A percentile compares a stretch with the other conserved stretches of the same genome.
These are phyloP conservation scores for Beauveria caledonica DNA, from an alignment of 2,329 filamentous ascomycete species.

Conservation along the genomic window DNA sequence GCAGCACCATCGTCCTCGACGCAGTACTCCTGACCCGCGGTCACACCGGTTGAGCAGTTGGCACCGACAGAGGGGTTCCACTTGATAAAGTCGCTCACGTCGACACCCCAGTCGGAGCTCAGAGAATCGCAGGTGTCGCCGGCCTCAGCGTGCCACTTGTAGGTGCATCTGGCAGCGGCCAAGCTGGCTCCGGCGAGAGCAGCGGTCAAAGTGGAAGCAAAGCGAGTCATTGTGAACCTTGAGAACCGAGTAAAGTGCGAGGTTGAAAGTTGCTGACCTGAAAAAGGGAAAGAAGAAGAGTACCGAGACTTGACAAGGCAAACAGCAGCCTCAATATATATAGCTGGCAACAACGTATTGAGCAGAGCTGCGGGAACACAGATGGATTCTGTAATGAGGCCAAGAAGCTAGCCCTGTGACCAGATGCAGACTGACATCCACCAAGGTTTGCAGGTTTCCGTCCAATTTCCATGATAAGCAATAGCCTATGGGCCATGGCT, in stretches of 20 bases:
- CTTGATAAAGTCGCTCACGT: slow-evolving; percentile 15
- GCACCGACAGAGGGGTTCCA: slow-evolving; percentile 19
- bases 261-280: background rate
- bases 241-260: background rate
- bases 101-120: slow-evolving; percentile 17
- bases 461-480: background rate
- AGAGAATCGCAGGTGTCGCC: slow-evolving; percentile 22
- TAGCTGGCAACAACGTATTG: background rate
- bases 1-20: slow-evolving; percentile 9
- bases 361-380: background rate
- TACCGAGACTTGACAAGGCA: background rate
- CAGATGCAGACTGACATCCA: background rate
- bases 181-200: slow-evolving; percentile 8
- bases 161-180: slow-evolving; percentile 10
- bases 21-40: slow-evolving; percentile 13
- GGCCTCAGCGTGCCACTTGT: slow-evolving; percentile 6
- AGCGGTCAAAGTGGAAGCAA: background rate
- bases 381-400: background rate
- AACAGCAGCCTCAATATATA: background rate
- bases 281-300: background rate
- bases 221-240: slow-evolving; percentile 1
- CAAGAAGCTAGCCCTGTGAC: background rate
- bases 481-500: background rate
- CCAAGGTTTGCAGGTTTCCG: background rate
- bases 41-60: slow-evolving; percentile 3